phyloP scores from a whole-genome alignment of 331 rosid species.

The Dryas integrifolia region DNA sequence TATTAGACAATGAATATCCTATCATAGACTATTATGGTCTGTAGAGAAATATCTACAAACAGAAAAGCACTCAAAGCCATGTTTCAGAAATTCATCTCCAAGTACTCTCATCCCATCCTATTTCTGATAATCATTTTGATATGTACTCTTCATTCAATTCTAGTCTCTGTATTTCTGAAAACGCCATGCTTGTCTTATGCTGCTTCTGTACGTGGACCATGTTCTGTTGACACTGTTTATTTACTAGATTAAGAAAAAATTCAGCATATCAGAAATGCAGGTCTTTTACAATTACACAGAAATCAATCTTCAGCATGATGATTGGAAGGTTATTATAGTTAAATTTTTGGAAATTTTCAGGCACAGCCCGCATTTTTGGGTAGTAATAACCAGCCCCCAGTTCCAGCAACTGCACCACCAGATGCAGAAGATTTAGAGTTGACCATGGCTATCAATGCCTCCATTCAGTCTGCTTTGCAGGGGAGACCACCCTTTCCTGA shows the following conservation, averaged over 20 bases:
- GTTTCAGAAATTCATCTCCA: too few relatives aligned
- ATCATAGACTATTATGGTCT: too few relatives aligned
- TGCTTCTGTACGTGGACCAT: neutral
- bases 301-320: neutral
- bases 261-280: neutral
- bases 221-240: neutral
- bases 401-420: slow-evolving; percentile 72
- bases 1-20: neutral
- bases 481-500: slow-evolving; percentile 47
- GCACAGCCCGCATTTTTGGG: slow-evolving; percentile 61
- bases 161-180: neutral
- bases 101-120: too few relatives aligned
- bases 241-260: too few relatives aligned
- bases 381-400: slow-evolving; percentile 36
- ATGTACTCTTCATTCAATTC: neutral
- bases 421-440: slow-evolving; percentile 66
- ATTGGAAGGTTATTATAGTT: slow-evolving; percentile 4
- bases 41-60: too few relatives aligned
- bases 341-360: slow-evolving; percentile 42
- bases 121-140: neutral
- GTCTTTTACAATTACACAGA: neutral
- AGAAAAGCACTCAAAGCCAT: too few relatives aligned
- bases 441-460: slow-evolving; percentile 65
- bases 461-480: slow-evolving; percentile 59
- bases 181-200: neutral